A percentile compares a stretch with the other conserved stretches of the same genome.
Conservation (phyloP, 208 protist species). For the Trypanosoma mega region DNA sequence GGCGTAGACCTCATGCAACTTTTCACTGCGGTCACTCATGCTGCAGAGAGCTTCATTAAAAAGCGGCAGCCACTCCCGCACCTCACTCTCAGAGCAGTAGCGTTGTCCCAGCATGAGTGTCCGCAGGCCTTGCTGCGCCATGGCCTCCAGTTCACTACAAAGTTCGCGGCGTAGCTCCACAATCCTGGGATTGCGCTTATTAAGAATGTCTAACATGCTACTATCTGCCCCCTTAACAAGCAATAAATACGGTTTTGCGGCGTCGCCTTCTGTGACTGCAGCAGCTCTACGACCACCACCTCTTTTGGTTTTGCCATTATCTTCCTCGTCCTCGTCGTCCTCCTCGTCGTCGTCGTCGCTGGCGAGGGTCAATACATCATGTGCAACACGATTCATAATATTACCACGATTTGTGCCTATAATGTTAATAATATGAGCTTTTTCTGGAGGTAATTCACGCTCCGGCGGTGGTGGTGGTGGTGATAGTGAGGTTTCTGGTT, state of each 20-base stretch:
- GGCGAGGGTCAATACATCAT: no score
- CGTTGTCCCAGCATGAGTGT: slow-evolving; percentile 76
- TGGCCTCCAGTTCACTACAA: slow-evolving; percentile 42
- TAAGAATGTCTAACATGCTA: slow-evolving; percentile 73
- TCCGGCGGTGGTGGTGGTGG: neutral
- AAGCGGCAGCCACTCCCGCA: slow-evolving; percentile 53
- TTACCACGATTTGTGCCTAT: neutral
- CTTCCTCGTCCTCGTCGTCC: no score
- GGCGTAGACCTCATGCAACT: slow-evolving; percentile 61
- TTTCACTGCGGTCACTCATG: slow-evolving; percentile 55
- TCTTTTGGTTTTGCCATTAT: no score
- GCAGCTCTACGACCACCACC: neutral
- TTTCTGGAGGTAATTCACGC: neutral
- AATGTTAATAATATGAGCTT: neutral
- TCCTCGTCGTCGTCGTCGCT: no score
- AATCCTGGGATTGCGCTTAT: slow-evolving; percentile 48
- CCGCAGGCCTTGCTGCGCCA: slow-evolving; percentile 60
- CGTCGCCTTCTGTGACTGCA: neutral
- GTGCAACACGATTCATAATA: no score
- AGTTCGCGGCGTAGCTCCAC: slow-evolving; percentile 28
- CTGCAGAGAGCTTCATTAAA: slow-evolving; percentile 62
- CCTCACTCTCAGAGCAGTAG: slow-evolving; percentile 50
- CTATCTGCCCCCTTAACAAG: slow-evolving; percentile 87
- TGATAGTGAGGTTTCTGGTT: neutral
- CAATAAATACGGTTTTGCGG: slow-evolving; percentile 40